Evolutionary conservation across 352 stramenopile genomes (phyloP).

Genomic region (Pythium catenulatum): DNA sequence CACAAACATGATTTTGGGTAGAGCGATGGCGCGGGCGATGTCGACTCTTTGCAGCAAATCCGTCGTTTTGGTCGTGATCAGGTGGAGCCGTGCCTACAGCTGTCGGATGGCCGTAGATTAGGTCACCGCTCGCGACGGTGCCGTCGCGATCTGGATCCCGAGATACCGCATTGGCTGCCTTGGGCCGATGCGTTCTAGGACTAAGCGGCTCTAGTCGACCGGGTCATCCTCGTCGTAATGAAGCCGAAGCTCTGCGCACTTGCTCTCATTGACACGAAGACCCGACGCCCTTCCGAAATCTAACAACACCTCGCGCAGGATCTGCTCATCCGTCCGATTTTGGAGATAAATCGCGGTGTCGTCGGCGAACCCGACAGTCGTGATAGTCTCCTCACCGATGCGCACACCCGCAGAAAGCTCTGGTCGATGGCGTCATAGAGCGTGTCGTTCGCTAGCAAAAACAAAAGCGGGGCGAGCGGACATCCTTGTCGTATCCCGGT

Average conservation of each 20-base stretch:
- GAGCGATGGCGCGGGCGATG: not conserved
- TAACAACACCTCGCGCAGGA: not conserved
- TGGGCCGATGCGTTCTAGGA: no score
- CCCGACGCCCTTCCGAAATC: not conserved
- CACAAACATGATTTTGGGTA: constrained; percentile 27
- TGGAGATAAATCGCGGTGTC: not conserved
- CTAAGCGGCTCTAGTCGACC: no score
- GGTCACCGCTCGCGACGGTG: not conserved
- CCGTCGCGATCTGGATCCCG: no score
- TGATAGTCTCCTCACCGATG: not conserved
- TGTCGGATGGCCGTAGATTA: not conserved
- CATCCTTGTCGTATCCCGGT: constrained; percentile 24
- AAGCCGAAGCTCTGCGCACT: no score
- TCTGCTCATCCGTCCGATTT: not conserved
- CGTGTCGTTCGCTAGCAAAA: constrained; percentile 14
- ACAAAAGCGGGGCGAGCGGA: not conserved
- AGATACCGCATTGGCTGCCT: no score
- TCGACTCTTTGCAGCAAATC: constrained; percentile 7
- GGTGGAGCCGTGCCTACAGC: constrained; percentile 6
- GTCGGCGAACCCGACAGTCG: constrained; percentile 6
- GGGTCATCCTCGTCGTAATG: no score
- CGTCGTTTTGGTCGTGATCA: constrained; percentile 25
- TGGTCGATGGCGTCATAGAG: not conserved
- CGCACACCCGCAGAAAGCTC: not conserved
- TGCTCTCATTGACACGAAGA: not conserved